A percentile compares a stretch with the other conserved stretches of the same genome.
phyloP scores from a whole-genome alignment of 257 asterid species.

The Nicotiana attenuata region DNA sequence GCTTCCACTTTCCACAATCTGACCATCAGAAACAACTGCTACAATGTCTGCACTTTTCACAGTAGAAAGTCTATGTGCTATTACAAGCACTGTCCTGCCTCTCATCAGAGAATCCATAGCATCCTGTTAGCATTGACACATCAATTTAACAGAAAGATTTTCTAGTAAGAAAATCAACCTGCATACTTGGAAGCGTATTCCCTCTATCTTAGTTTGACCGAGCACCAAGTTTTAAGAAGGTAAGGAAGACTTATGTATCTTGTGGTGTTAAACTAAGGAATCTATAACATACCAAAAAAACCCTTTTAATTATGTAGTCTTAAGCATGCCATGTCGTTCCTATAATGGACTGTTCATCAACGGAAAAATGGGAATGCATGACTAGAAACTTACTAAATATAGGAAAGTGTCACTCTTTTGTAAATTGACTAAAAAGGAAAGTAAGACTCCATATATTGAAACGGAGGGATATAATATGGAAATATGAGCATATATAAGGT shows the following conservation, averaged over 20 bases:
- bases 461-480: not conserved
- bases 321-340: not conserved
- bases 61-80: slow-evolving; percentile 81
- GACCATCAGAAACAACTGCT: slow-evolving; percentile 73
- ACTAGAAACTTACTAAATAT: not conserved
- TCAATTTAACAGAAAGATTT: not conserved
- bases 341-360: not conserved
- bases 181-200: not conserved
- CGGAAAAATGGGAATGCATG: not conserved
- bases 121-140: slow-evolving; percentile 32
- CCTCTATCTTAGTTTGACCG: not conserved
- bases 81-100: slow-evolving; percentile 75
- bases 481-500: not conserved
- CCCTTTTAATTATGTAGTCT: no score
- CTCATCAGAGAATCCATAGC: slow-evolving; percentile 87
- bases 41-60: slow-evolving; percentile 75
- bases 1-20: slow-evolving; percentile 68
- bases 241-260: no score
- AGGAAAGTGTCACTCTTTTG: not conserved
- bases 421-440: not conserved
- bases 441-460: not conserved
- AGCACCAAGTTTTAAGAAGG: not conserved
- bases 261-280: not conserved
- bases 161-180: not conserved
- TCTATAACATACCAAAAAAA: no score